Evolutionary conservation across 2,329 filamentous ascomycete genomes (phyloP).

Genomic region (Aspergillus sp.): DNA sequence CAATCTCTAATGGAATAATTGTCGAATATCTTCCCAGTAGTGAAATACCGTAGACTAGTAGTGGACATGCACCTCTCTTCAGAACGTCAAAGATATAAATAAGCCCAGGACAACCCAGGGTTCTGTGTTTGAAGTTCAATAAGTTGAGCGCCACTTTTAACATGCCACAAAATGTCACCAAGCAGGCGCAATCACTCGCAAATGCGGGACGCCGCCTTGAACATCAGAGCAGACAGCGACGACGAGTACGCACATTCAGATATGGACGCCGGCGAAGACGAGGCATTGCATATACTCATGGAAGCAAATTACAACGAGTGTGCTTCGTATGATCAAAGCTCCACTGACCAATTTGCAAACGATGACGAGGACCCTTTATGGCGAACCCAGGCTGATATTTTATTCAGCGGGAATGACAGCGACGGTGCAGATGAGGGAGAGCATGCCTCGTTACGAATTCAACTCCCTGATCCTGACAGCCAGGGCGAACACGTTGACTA

Average conservation of each 20-base stretch:
- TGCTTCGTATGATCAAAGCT: background rate
- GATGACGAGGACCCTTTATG: background rate
- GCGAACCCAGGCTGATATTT: too few species aligned
- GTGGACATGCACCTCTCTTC: too few species aligned
- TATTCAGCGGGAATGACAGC: background rate
- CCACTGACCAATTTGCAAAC: background rate
- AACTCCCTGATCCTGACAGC: too few species aligned
- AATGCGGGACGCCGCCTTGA: background rate
- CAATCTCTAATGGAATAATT: too few species aligned
- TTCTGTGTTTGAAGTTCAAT: background rate
- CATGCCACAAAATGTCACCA: background rate
- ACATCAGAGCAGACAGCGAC: background rate
- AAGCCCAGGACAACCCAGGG: background rate
- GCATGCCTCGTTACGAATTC: too few species aligned
- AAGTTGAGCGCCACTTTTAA: too few species aligned
- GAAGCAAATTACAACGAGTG: background rate
- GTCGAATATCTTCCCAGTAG: too few species aligned
- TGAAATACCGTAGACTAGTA: too few species aligned
- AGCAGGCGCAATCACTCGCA: background rate
- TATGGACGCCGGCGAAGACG: background rate
- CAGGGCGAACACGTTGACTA: too few species aligned
- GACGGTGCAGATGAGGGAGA: too few species aligned
- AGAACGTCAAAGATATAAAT: too few species aligned
- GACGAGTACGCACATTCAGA: background rate
- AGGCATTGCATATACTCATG: background rate